Evolutionary conservation across 768 basidiomycete genomes (phyloP), one percentile per base, ranked within the genome.

Genomic region (Rhizopogon salebrosus): DNA sequence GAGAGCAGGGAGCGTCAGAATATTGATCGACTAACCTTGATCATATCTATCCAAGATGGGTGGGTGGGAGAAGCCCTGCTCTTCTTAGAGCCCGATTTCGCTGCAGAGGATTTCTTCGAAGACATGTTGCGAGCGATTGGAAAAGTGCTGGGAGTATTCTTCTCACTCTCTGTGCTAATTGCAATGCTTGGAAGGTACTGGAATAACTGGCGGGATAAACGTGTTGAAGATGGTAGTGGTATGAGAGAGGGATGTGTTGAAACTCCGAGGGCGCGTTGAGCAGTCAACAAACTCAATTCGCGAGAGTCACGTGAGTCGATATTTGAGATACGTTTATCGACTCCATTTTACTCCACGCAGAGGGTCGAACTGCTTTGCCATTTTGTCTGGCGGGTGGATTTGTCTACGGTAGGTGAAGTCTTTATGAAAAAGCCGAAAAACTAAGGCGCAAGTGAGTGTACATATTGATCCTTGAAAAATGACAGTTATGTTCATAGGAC

Each of bases 41-140:
- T 89, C 87, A 90, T 90, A 51, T 89, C 86, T 53, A 83, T 74
- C 86, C 86, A 88, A 54, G 76, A 67, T 14, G 76, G 76, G 59
- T 79, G 76, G 43, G 55, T 54, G 20, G 62, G 38, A 26, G 45
- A 53, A 52, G 74, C 62, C 42, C 71, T 72, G 50, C 49, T 50
- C 54, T 54, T 70, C 64, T 61, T 66, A 43, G 74, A 60, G 18
- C 74, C 66, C 34, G 72, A 60, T 70, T 79, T 82, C 65, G 78
- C 67, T 43, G 72, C 57, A 51, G 75, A 64, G 34, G 78, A 58
- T 65, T 82, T 84, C 72, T 76, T 80, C 37, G 41, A n/a, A 29
- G 56, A 65, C 67, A 68, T 68, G 53, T 56, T 65, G 60, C 20
- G 3, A 46, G 38, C 57, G 31, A 57, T 60, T 60, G 45, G 54